These are phyloP conservation scores for Aspergillus bridgeri DNA, from an alignment of 495 filamentous ascomycete genomes.

Conservation along the genomic window DNA sequence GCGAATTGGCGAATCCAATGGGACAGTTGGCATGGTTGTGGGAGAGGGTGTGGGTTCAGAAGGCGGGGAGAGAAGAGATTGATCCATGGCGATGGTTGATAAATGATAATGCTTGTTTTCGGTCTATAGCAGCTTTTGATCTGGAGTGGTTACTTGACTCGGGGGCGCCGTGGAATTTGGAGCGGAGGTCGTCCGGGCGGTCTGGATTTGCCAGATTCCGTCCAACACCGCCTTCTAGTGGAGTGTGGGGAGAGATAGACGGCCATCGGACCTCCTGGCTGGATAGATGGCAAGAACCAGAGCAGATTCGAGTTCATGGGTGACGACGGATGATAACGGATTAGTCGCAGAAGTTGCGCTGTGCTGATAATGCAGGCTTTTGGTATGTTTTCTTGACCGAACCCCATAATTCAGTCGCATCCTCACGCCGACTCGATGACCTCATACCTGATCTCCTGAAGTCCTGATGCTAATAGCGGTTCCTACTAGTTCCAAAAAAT, in stretches of 20 bases:
- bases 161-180: neutral
- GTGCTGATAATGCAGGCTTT: slow-evolving; percentile 48
- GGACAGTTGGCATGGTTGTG: slow-evolving; percentile 18
- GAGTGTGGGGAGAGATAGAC: neutral
- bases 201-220: neutral
- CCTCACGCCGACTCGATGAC: slow-evolving; percentile 14
- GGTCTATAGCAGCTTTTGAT: neutral
- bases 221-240: neutral
- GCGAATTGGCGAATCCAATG: slow-evolving; percentile 36
- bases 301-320: neutral
- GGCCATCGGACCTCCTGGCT: neutral
- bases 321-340: neutral
- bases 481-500: slow-evolving; percentile 51
- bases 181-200: neutral
- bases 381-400: slow-evolving; percentile 30
- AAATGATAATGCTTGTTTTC: neutral
- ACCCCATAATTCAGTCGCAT: neutral
- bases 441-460: slow-evolving; percentile 9
- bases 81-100: slow-evolving; percentile 16
- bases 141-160: neutral
- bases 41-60: slow-evolving; percentile 23
- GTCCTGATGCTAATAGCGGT: slow-evolving; percentile 11
- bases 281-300: neutral
- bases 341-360: neutral
- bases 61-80: slow-evolving; percentile 33